Evolutionary conservation across 2,329 filamentous ascomycete genomes (phyloP).

Genomic region (Pseudogymnoascus sp.): DNA sequence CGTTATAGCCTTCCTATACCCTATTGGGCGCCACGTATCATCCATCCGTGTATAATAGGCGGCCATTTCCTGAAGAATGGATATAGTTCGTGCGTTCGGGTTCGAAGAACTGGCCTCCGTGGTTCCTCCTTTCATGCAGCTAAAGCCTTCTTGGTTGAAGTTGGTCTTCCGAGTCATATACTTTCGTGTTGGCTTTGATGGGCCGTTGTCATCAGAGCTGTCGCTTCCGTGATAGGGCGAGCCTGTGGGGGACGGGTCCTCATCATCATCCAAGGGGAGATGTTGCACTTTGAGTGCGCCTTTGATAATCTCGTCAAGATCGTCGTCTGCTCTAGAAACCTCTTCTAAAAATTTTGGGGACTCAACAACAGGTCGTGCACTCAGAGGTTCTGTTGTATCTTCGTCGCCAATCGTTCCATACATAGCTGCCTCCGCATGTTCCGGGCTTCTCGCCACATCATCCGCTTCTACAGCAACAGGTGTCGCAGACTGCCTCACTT

Average conservation of each 20-base stretch:
- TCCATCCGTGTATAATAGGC: conserved; percentile 66
- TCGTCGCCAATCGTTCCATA: not conserved
- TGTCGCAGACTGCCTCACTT: not conserved
- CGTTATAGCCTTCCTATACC: conserved; percentile 71
- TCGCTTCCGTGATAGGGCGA: conserved; percentile 12
- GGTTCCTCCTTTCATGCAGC: conserved; percentile 45
- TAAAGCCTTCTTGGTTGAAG: conserved; percentile 39
- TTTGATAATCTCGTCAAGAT: conserved; percentile 55
- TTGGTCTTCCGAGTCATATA: conserved; percentile 1
- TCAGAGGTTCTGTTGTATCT: not conserved
- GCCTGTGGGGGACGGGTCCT: conserved; percentile 24
- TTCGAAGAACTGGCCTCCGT: conserved; percentile 37
- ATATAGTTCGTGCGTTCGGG: conserved; percentile 69
- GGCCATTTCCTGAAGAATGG: conserved; percentile 69
- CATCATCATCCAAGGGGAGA: conserved; percentile 46
- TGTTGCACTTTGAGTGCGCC: conserved; percentile 52
- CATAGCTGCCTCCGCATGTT: not conserved
- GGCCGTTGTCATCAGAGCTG: not conserved
- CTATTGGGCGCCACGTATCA: conserved; percentile 67
- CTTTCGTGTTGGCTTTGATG: not conserved
- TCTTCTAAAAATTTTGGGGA: not conserved
- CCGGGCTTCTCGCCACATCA: not conserved
- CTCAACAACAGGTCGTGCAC: not conserved
- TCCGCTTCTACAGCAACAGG: not conserved
- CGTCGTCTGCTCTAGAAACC: conserved; percentile 34